Base-by-base conservation (phyloP, 2,329 filamentous ascomycete genomes). In the Didymella pinodella region DNA sequence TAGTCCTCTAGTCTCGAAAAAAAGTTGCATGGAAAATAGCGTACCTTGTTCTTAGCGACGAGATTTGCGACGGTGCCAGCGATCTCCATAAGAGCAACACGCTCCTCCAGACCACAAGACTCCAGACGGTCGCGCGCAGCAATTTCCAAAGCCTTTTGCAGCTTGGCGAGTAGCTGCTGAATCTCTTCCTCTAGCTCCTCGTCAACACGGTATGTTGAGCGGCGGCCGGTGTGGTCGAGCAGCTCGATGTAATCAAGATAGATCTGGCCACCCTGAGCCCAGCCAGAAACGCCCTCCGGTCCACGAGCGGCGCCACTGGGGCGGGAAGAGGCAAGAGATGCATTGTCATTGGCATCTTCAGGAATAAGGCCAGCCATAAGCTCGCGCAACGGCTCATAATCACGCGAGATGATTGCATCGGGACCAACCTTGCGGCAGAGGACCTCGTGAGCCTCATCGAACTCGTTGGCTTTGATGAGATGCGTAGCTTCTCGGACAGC, bases 341-440 rank as follows among this genome's bases (percentile, higher is more conserved):
- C 54, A 22, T 45, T 49, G 25, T 65, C 64, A 12, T 50, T 65
- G 34, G 49, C 58, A 25, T 73, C 68, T 1, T 66, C 64, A 2
- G 68, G 67, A 7, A 81, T 76, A 70, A 99, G 97, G 59, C 88
- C 87, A 18, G 83, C 82, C 36, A 98, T 84, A 38, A 97, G 82
- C 31, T 84, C 81, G 40, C 86, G 85, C 1, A 98, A 81, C 2
- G 84, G 84, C 20, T 85, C 83, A 69, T 92, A 94, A 74, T 97
- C 90, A 43, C 90, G 88, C 71, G 92, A 90, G 61, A 99, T 90
- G 63, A 99, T 85, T 11, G 92, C 87, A 28, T 85, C 83, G 0
- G 95, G 95, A 0, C 91, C 95, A 29, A 98, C 93, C 64, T 90
- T 85, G 63, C 87, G 86, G 60, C 90, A 86, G 53, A 99, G 89